Base-by-base conservation (phyloP, 1,284 basidiomycete genomes). In the Meripilus lineatus region DNA sequence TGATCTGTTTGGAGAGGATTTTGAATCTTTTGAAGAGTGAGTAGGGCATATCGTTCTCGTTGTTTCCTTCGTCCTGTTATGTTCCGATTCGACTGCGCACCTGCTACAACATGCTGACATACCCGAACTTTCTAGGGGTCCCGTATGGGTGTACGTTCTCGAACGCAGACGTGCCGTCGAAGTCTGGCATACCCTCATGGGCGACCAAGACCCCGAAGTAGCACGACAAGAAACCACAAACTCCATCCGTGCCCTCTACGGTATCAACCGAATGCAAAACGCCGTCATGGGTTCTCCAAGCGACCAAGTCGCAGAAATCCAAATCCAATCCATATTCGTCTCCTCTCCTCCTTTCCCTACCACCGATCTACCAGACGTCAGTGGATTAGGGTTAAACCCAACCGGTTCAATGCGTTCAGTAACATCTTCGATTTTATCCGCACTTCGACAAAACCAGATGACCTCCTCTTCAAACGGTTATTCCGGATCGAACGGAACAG, bases 91-190 rank as follows among this genome's bases (percentile, higher is more conserved):
- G 8, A 10, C 28, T 30, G 10, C 28, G 42, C 28, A 8, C 30
- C 20, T 24, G 40, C 35, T n/a, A 36, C 40, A 28, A 11, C 38
- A 20, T 38, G n/a, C 38, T 47, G 24, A 28, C 38, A 26, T 37
- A 41, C 26, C 39, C 44, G 15, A 34, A 37, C 24, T 10, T 39
- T 38, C 36, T 49, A 89, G 86, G 54, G 87, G 84, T 45, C 83
- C 87, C 15, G 85, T 89, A 21, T 89, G 88, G 85, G 85, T 90
- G 18, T 90, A 89, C 63, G 83, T 90, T 34, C 79, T 90, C 48
- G 87, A 89, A 58, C 77, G 86, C 33, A 71, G 81, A 40, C 77
- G 82, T 34, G 83, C 87, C 13, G 81, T 89, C 35, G 78, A 87
- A 61, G 82, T 88, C 42, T 83, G 82, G 74, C 68, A 76, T 39